phyloP scores from a whole-genome alignment of 2,329 filamentous ascomycete species.

The Cytospora leucostoma region DNA sequence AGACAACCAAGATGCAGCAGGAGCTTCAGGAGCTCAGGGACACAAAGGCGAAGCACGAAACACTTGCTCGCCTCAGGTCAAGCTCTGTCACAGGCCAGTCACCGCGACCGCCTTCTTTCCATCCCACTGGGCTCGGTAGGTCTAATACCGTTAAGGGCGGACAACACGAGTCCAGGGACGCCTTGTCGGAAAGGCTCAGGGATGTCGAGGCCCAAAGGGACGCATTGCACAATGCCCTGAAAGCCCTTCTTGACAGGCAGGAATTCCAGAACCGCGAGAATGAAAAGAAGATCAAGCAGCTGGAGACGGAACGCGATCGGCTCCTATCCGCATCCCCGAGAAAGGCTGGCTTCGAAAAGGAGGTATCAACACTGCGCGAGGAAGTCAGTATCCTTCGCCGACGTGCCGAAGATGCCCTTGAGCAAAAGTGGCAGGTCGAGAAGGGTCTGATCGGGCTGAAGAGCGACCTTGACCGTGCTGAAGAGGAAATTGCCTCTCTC shows the following conservation, averaged over 20 bases:
- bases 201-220: constrained; percentile 94
- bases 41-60: constrained; percentile 39
- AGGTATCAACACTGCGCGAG: constrained; percentile 75
- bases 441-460: constrained; percentile 86
- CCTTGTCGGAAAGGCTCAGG: constrained; percentile 77
- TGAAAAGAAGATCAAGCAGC: constrained; percentile 72
- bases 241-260: constrained; percentile 81
- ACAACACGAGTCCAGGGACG: constrained; percentile 62
- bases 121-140: constrained; percentile 44
- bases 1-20: constrained; percentile 83
- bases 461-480: constrained; percentile 94
- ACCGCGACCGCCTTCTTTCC: constrained; percentile 35
- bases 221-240: constrained; percentile 83
- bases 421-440: constrained; percentile 95
- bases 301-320: constrained; percentile 78
- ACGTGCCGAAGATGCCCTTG: constrained; percentile 88
- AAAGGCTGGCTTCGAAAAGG: constrained; percentile 78
- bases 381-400: constrained; percentile 84
- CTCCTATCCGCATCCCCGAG: constrained; percentile 69
- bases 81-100: constrained; percentile 41
- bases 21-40: constrained; percentile 71
- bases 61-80: constrained; percentile 42
- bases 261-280: constrained; percentile 83
- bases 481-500: constrained; percentile 87
- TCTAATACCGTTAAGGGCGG: constrained; percentile 59